Base-by-base conservation (phyloP, 2,329 filamentous ascomycete species). In the Epichloe brachyelytri region DNA sequence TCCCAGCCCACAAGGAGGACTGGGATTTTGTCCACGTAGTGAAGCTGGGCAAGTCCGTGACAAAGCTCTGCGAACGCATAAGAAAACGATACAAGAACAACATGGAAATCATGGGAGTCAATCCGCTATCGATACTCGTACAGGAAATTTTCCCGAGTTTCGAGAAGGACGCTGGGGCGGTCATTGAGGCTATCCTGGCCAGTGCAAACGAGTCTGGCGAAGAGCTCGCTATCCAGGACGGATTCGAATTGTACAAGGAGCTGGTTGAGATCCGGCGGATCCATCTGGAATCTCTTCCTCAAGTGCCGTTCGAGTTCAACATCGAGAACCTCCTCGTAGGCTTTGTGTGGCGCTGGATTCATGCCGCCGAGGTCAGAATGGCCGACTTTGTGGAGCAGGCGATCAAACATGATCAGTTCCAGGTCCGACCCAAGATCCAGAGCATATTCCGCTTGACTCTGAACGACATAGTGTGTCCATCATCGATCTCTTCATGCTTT, bases 301-400 rank as follows among this genome's bases (percentile, higher is more conserved):
- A 75, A 57, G 73, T 80, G 54, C 79, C 81, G 1, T 98, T 97
- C 65, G 83, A 83, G 4, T 96, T 97, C 65, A 82, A 89, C 57
- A 79, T 98, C 43, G 93, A 98, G 67, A 80, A 83, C 41, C 72
- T 95, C 15, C 75, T 98, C 17, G 86, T 90, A 55, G 85, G 87
- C 37, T 98, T 97, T 65, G 93, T 97, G 5, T 97, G 90, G 90
- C 82, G 88, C 53, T 98, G 90, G 90, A 88, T 98, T 55, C 77
- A 79, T 50, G 79, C 82, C 56, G 89, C 88, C 7, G 89, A 97
- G 60, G 72, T 73, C 36, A 88, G 84, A 62, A 83, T 96, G 61
- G 75, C 85, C 54, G 82, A 82, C 22, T 93, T 93, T 73, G 86
- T 97, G 39, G 88, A 94, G 45, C 81, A 91, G 60, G 90, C 93